Evolutionary conservation across 2,329 filamentous ascomycete species (phyloP).

Genomic region (Arthrobotrys conoides): DNA sequence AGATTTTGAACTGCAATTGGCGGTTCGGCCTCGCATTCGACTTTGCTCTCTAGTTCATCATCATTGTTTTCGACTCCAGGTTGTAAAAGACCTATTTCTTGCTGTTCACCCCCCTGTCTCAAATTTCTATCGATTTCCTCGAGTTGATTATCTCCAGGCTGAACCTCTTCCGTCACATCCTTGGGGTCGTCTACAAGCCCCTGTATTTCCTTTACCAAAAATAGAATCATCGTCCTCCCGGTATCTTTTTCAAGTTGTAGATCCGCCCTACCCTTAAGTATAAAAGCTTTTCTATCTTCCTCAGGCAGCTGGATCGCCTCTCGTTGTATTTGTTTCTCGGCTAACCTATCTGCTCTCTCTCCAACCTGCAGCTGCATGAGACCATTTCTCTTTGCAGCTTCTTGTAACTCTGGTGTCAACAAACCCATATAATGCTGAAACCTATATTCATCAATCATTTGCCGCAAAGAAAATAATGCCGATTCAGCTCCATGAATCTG

Average conservation of each 20-base stretch:
- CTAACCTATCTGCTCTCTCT: not conserved
- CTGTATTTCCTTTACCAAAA: conserved; percentile 8
- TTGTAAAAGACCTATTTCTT: not conserved
- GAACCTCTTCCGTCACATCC: too few species aligned
- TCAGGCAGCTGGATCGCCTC: not conserved
- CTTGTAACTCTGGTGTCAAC: not conserved
- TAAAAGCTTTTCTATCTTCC: not conserved
- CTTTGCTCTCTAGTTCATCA: not conserved
- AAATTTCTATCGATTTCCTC: not conserved
- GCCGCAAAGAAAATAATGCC: not conserved
- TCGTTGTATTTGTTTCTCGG: not conserved
- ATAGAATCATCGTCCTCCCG: not conserved
- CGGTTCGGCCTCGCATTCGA: not conserved
- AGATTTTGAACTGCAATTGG: not conserved
- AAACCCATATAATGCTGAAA: not conserved
- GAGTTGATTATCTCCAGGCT: not conserved
- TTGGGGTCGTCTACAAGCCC: not conserved
- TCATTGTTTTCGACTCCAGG: not conserved
- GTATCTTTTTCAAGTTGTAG: not conserved
- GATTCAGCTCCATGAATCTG: conserved; percentile 5
- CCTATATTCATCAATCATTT: conserved; percentile 12
- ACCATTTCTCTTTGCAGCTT: not conserved
- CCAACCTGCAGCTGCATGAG: not conserved
- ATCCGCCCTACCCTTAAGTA: not conserved
- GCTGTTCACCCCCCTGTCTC: not conserved